Base-by-base conservation (phyloP, 805 yeast species). In the Zygoascus flipseniorum region DNA sequence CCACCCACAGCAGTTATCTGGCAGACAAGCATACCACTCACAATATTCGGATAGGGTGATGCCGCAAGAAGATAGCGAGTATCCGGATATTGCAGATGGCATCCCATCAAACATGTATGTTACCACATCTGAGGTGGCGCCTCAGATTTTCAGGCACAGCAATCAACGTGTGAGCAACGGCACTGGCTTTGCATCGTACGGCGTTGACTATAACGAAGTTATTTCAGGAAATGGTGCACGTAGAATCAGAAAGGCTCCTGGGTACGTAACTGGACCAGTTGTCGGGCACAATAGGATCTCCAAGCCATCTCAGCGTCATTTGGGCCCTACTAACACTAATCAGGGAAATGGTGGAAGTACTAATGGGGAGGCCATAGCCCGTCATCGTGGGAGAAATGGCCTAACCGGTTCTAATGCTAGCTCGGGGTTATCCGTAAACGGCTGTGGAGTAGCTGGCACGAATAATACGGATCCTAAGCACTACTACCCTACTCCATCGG, bases 401-500 rank as follows among this genome's bases (percentile, higher is more conserved):
- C 8, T 10, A 10, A 18, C 5, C 5, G 26, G 13, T 14, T 19
- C 44, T n/a, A 42, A 42, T 42, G 44, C 26, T 19, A 23, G 44
- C 26, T 10, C 13, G 20, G 26, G 26, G 44, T 16, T 42, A 42
- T 10, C 26, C 16, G 44, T 16, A 8, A 42, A 16, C 16, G 44
- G 26, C 5, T 2, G 20, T 14, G 28, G 28, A 23, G 28, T 23
- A 23, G 28, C 28, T 23, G 28, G 28, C 6, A 4, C 28, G 6
- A 16, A 14, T 5, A 3, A 10, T 19, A n/a, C 26, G 26, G 31
- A 35, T 6, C 31, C 41, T 45, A 26, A 41, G 23, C 42, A 43
- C 16, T 52, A 56, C 26, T 57, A 57, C 44, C 60, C 59, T 13
- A 58, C 61, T 8, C 61, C 61, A 9, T 56, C 60, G n/a, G 61